Base-by-base conservation (phyloP, 345 rosid genomes). In the Gossypium sturtianum region DNA sequence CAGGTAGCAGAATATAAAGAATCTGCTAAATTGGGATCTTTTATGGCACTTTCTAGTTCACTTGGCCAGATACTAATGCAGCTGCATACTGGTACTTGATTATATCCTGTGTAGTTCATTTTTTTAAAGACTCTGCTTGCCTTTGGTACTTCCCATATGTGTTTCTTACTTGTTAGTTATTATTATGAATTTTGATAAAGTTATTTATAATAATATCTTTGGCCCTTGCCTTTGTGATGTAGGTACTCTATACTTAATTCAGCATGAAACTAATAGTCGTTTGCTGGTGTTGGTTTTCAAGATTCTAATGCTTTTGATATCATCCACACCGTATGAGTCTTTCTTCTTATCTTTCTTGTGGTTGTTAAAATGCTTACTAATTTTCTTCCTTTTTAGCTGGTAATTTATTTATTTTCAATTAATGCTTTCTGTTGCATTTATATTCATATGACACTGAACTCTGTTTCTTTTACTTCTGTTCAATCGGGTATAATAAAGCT, bases 1-100 rank as follows among this genome's bases (percentile, higher is more conserved):
- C 98, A 94, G 81, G 94, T 94, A 53, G 98, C 93, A 44, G 98
- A 92, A 83, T 90, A 87, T 83, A 94, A 86, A 80, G 96, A 94
- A 79, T 83, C 91, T 58, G 78, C 80, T 41, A 90, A 87, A 81
- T 81, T 77, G 71, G 93, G 92, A 78, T 90, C 97, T 62, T 91
- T 87, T 79, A 87, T 85, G 88, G 84, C 97, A 65, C 89, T 94
- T 76, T 91, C 97, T 67, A 90, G 85, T 80, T 90, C 97, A 59
- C 96, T 91, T 80, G 98, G 98, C 75, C 83, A 71, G 75, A 88
- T 94, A 72, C 76, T 94, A 75, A 84, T 94, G 90, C 96, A 91
- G 85, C 97, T 94, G 81, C 98, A 91, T 85, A 82, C 83, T 69
- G 98, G 97, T 94, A 86, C 59, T 76, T 78, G 79, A 77, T 75